A percentile compares a stretch with the other conserved stretches of the same genome.
phyloP scores from a whole-genome alignment of 768 basidiomycete species.

The Russula lepida region DNA sequence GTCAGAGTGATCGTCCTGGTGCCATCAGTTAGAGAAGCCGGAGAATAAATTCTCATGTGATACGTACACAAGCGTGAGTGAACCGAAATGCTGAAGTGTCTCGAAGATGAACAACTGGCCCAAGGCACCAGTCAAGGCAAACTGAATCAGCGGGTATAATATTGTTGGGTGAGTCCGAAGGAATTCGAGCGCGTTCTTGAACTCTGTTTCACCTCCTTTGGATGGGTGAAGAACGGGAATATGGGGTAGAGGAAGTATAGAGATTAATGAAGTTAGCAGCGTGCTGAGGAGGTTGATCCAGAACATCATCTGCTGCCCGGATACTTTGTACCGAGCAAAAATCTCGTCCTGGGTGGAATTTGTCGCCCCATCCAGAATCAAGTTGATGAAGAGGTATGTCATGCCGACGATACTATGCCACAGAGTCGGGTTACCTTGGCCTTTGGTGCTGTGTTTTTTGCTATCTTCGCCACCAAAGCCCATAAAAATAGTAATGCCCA shows the following conservation, averaged over 20 bases:
- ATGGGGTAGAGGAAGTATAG: slow-evolving; percentile 65
- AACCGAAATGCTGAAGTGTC: slow-evolving; percentile 86
- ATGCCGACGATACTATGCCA: slow-evolving; percentile 64
- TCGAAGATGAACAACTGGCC: slow-evolving; percentile 98
- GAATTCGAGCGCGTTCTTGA: slow-evolving; percentile 62
- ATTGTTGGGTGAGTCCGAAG: slow-evolving; percentile 71
- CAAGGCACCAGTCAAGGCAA: slow-evolving; percentile 83
- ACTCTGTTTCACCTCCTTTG: slow-evolving; percentile 49
- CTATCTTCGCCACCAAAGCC: slow-evolving; percentile 59
- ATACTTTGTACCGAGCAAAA: slow-evolving; percentile 63
- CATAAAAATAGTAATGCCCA: slow-evolving; percentile 93
- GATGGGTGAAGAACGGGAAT: slow-evolving; percentile 79
- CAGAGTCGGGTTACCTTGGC: slow-evolving; percentile 32
- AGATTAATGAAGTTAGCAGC: slow-evolving; percentile 56
- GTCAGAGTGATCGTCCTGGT: slow-evolving; percentile 88
- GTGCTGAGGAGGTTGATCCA: slow-evolving; percentile 91
- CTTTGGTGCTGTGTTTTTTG: slow-evolving; percentile 30
- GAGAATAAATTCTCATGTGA: not conserved
- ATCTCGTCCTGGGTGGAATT: slow-evolving; percentile 98
- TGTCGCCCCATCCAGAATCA: slow-evolving; percentile 84
- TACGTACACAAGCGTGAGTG: slow-evolving; percentile 76
- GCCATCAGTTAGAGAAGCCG: slow-evolving; percentile 11
- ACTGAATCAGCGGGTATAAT: slow-evolving; percentile 65
- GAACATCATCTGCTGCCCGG: slow-evolving; percentile 99
- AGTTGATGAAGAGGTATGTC: slow-evolving; percentile 72